Evolutionary conservation across 352 stramenopile species (phyloP).

Genomic region (Globisporangium spinosum): DNA sequence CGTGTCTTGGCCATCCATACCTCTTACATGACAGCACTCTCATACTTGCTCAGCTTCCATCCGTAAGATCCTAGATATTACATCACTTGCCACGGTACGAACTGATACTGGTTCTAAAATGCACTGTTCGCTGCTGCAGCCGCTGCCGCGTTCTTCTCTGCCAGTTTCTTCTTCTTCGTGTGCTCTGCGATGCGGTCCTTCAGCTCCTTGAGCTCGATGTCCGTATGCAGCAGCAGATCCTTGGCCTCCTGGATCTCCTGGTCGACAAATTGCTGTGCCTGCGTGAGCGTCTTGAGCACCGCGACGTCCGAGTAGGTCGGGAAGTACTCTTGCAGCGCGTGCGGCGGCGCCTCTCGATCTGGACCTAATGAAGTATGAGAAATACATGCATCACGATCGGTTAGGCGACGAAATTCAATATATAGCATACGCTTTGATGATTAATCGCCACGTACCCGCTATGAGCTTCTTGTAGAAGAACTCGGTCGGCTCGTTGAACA

Average conservation of each 20-base stretch:
- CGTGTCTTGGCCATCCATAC: neutral
- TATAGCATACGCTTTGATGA: neutral
- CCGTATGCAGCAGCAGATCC: conserved; percentile 52
- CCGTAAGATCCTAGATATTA: neutral
- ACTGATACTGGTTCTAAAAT: neutral
- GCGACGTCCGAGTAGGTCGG: conserved; percentile 86
- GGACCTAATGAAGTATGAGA: conserved; percentile 26
- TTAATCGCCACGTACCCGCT: conserved; percentile 23
- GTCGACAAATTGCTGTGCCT: conserved; percentile 80
- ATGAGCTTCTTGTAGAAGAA: conserved; percentile 94
- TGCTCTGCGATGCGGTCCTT: conserved; percentile 71
- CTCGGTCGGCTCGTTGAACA: conserved; percentile 97
- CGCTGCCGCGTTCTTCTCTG: conserved; percentile 42
- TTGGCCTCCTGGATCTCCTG: conserved; percentile 74
- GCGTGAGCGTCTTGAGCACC: conserved; percentile 80
- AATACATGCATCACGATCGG: neutral
- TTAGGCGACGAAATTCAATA: neutral
- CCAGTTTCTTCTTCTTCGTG: conserved; percentile 74
- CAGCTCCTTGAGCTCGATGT: conserved; percentile 74
- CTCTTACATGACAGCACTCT: neutral
- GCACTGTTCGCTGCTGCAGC: neutral
- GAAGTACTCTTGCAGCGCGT: conserved; percentile 83
- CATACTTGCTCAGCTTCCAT: neutral
- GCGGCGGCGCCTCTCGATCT: conserved; percentile 57
- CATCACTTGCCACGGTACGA: neutral